These are phyloP conservation scores for Clarireedia monteithiana DNA, from an alignment of 2,329 filamentous ascomycete species.

Conservation along the genomic window DNA sequence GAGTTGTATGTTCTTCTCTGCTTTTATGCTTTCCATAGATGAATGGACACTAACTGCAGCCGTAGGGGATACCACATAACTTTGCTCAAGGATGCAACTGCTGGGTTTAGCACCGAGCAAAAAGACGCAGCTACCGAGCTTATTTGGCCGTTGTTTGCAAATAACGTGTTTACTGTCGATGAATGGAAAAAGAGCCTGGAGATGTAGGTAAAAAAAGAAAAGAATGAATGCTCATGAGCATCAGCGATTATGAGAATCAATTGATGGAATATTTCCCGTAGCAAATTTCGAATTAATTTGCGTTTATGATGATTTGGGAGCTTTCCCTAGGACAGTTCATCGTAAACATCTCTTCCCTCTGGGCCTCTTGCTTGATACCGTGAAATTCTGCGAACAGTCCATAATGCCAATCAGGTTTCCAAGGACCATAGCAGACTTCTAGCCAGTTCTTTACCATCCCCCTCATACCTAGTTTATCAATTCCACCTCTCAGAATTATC, in stretches of 20 bases:
- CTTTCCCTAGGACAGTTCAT: background rate
- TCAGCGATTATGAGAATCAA: too few relatives aligned
- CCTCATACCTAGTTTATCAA: conserved; percentile 14
- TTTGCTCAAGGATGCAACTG: conserved; percentile 24
- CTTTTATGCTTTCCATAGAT: background rate
- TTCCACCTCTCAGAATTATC: conserved; percentile 15
- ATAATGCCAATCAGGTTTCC: conserved; percentile 13
- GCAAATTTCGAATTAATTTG: too few relatives aligned
- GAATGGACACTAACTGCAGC: background rate
- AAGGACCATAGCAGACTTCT: conserved; percentile 15
- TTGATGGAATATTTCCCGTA: too few relatives aligned
- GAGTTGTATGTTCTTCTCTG: conserved; percentile 19
- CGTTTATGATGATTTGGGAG: background rate
- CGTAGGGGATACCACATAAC: conserved; percentile 23
- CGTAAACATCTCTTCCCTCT: background rate
- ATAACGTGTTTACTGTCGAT: conserved; percentile 20
- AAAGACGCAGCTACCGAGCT: conserved; percentile 22
- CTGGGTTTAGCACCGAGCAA: conserved; percentile 19
- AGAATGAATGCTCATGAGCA: background rate
- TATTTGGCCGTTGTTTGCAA: conserved; percentile 25
- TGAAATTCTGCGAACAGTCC: conserved; percentile 1
- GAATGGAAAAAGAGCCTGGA: conserved; percentile 20
- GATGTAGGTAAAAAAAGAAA: background rate
- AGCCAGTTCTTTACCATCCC: conserved; percentile 20
- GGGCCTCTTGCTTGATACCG: background rate